Evolutionary conservation across 1,139 yeast genomes (phyloP).

Genomic region (Wickerhamiella infanticola): DNA sequence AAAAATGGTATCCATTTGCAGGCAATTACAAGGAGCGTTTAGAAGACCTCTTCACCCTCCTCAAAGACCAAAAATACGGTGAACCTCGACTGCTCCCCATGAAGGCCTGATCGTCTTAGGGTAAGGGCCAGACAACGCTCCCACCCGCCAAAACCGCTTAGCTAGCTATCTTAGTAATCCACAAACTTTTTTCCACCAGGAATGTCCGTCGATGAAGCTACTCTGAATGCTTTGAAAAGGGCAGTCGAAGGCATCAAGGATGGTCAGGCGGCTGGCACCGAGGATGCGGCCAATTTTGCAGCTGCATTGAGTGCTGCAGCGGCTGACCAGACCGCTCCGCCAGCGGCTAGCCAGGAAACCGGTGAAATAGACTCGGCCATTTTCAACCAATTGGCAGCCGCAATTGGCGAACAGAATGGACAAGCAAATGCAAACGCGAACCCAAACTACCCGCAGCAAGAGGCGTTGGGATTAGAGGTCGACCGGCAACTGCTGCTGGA

Average conservation of each 20-base stretch:
- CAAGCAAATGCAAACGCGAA: neutral
- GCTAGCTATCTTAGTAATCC: no score
- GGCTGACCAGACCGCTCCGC: neutral
- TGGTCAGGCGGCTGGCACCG: neutral
- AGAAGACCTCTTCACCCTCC: neutral
- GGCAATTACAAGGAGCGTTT: constrained; percentile 1
- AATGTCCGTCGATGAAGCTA: neutral
- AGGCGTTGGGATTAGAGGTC: constrained; percentile 5
- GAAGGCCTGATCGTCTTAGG: neutral
- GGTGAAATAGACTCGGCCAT: constrained; percentile 10
- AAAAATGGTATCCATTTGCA: neutral
- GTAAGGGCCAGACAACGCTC: no score
- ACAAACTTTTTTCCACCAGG: neutral
- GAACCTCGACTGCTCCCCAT: neutral
- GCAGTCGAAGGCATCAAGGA: neutral
- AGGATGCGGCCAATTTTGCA: constrained; percentile 3
- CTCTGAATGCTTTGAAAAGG: neutral
- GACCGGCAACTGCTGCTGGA: constrained; percentile 14
- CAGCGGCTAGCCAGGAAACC: neutral
- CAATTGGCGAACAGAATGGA: constrained; percentile 5
- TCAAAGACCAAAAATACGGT: neutral
- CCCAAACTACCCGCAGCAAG: neutral
- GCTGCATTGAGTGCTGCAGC: neutral
- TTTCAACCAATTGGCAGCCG: constrained; percentile 13
- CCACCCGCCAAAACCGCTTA: no score